phyloP scores from a whole-genome alignment of 192 early-diverging fungal genomes.

The Coemansia aciculifera region DNA sequence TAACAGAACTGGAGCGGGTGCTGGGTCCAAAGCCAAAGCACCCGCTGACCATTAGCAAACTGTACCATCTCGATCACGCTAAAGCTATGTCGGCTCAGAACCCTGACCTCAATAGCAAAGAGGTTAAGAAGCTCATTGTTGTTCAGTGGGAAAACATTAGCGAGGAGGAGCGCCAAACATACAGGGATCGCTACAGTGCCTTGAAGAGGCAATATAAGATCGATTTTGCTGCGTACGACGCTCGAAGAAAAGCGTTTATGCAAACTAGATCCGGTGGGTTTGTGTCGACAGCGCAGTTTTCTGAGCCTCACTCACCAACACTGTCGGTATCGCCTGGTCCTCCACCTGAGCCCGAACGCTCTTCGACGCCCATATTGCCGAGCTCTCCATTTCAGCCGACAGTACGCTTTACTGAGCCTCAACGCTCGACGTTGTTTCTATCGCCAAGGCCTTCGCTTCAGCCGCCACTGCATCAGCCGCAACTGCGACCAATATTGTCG shows the following conservation, averaged over 20 bases:
- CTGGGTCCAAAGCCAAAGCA: neutral
- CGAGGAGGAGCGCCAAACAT: neutral
- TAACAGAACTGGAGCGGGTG: neutral
- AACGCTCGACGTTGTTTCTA: too few relatives aligned
- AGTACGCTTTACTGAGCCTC: neutral
- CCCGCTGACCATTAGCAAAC: neutral
- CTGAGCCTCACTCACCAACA: neutral
- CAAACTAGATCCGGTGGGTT: neutral
- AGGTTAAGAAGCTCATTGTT: neutral
- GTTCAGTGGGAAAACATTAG: neutral
- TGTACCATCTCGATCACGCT: neutral
- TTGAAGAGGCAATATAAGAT: neutral
- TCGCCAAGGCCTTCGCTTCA: too few relatives aligned
- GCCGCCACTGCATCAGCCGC: too few relatives aligned
- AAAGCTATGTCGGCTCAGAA: neutral
- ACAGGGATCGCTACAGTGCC: neutral
- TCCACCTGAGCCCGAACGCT: neutral
- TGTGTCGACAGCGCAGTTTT: neutral
- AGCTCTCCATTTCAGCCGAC: neutral
- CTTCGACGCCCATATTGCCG: neutral
- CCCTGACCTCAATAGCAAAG: neutral
- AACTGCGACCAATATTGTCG: too few relatives aligned
- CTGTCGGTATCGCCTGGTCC: too few relatives aligned
- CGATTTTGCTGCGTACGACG: constrained; percentile 4
- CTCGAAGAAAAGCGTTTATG: neutral